These are phyloP conservation scores for Parafenestella ontariensis DNA, from an alignment of 2,329 filamentous ascomycete genomes.

Conservation along the genomic window DNA sequence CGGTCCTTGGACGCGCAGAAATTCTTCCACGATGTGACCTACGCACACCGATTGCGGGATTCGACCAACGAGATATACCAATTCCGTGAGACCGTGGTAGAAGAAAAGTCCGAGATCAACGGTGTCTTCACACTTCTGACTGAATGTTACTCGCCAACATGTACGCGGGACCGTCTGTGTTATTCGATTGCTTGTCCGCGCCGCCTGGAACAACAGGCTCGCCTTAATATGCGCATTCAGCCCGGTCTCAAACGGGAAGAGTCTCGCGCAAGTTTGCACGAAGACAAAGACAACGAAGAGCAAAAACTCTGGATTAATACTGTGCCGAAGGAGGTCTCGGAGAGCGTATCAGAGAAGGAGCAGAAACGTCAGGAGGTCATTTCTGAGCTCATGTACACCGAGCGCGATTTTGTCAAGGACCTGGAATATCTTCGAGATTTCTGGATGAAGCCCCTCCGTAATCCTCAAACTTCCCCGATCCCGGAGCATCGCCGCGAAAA, in stretches of 20 bases:
- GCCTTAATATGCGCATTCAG: conserved; percentile 90
- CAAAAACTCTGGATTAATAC: conserved; percentile 99
- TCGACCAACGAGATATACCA: conserved; percentile 96
- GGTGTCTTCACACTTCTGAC: conserved; percentile 96
- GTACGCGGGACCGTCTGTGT: conserved; percentile 91
- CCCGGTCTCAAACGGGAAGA: conserved; percentile 80
- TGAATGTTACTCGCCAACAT: conserved; percentile 98
- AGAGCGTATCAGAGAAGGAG: conserved; percentile 86
- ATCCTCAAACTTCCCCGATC: conserved; percentile 76
- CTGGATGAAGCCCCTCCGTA: conserved; percentile 91
- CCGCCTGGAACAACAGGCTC: conserved; percentile 90
- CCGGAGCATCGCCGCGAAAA: conserved; percentile 86
- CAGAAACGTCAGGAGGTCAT: conserved; percentile 99
- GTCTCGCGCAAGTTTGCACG: conserved; percentile 76
- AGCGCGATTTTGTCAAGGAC: conserved; percentile 98
- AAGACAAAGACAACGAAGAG: conserved; percentile 89
- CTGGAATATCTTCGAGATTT: conserved; percentile 97
- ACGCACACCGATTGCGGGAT: conserved; percentile 93
- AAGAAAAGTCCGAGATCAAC: conserved; percentile 85
- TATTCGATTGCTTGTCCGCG: conserved; percentile 98
- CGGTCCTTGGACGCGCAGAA: conserved; percentile 95
- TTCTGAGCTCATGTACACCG: conserved; percentile 97
- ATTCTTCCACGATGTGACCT: conserved; percentile 99
- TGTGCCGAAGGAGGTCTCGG: conserved; percentile 91
- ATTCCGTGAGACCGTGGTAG: conserved; percentile 90